Conservation (phyloP, 75 land plant genomes). For the Selaginella moellendorffii region DNA sequence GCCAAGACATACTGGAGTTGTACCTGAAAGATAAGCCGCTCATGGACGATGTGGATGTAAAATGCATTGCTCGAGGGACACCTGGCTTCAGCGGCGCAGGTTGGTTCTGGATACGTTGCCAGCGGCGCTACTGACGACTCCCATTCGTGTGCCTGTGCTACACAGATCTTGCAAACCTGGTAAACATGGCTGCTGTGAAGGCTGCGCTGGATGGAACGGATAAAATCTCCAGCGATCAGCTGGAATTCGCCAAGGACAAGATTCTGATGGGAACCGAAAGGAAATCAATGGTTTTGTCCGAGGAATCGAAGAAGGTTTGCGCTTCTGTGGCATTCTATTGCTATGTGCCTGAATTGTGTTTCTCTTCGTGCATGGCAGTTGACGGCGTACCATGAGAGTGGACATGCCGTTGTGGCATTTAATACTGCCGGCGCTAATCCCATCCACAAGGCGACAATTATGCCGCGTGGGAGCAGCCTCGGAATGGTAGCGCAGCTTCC, state of each 20-base stretch:
- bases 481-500: constrained; percentile 99
- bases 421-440: constrained; percentile 93
- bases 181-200: constrained; percentile 93
- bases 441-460: constrained; percentile 93
- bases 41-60: constrained; percentile 81
- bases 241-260: constrained; percentile 97
- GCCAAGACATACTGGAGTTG: constrained; percentile 89
- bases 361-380: no score
- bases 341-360: neutral
- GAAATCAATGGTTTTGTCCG: constrained; percentile 83
- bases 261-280: constrained; percentile 98
- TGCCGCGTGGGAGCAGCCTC: constrained; percentile 81
- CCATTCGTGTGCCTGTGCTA: neutral
- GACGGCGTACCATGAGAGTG: constrained; percentile 99
- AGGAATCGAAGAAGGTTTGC: constrained; percentile 85
- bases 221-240: constrained; percentile 48
- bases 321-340: neutral
- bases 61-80: constrained; percentile 77
- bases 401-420: constrained; percentile 97
- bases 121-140: constrained; percentile 57
- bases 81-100: constrained; percentile 99
- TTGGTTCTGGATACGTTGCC: constrained; percentile 4
- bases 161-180: constrained; percentile 91
- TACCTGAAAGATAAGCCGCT: constrained; percentile 91
- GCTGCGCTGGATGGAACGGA: constrained; percentile 96